Base-by-base conservation (phyloP, 495 filamentous ascomycete species). In the Penicillium pancosmium region DNA sequence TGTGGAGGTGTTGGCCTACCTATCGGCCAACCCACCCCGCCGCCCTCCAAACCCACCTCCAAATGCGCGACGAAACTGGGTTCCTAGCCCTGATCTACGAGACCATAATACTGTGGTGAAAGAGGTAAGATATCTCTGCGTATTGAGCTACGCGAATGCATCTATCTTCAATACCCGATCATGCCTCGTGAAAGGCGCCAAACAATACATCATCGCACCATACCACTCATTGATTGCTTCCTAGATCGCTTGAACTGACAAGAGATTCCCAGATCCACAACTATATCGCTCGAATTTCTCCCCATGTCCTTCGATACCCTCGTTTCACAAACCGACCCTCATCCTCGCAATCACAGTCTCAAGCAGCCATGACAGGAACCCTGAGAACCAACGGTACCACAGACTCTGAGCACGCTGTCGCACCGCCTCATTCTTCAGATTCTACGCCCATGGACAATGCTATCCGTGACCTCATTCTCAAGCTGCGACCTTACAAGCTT, bases 1-100 rank as follows among this genome's bases (percentile, higher is more conserved):
- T 67, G 76, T 84, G 58, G 86, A 89, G 72, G 86, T 89, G 57
- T 78, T 83, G 34, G 68, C 78, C 18, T 85, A 87, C 67, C 65
- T 89, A 52, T 74, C 69, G 0, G 69, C 77, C 33, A 80, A 79
- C 53, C 76, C 78, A 43, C 78, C 76, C 49, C 73, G 74, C 64
- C 71, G 72, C 54, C 70, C 76, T 5, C 73, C 76, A 1, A 74
- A 72, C 54, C 70, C 72, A 21, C 77, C 75, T 33, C 72, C 70
- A 46, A 73, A 73, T 44, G 65, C 71, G 15, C 51, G 19, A n/a
- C 60, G 70, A 23, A 68, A 74, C 53, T 80, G 71, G 69, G 66
- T 76, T 2, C 78, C 78, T 9, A 76, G 74, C 27, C 78, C 76
- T 4, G 78, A 78, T 50, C 56, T 78, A 5, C 53, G 75, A 48